phyloP scores from a whole-genome alignment of 768 basidiomycete genomes.

The Sarcodon sp. region DNA sequence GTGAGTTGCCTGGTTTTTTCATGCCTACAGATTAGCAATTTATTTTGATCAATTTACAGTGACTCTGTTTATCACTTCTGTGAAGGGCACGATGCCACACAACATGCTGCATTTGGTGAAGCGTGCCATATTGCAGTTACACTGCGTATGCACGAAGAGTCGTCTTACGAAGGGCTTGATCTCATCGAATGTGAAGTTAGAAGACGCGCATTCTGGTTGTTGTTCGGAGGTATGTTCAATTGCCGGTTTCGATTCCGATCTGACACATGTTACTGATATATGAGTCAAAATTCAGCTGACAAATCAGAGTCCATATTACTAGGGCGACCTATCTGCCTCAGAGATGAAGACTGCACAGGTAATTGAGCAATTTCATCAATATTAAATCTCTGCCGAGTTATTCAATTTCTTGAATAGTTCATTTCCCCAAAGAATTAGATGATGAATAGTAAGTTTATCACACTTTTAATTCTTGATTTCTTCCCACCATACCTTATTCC shows the following conservation, averaged over 20 bases:
- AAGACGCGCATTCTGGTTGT: conserved; percentile 80
- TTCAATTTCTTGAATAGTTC: conserved; percentile 20
- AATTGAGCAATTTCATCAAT: background rate
- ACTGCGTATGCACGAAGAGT: conserved; percentile 78
- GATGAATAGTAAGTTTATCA: conserved; percentile 67
- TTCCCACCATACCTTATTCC: conserved; percentile 7
- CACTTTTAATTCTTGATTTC: conserved; percentile 7
- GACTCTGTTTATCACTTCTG: conserved; percentile 84
- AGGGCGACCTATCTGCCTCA: conserved; percentile 73
- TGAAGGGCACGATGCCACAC: conserved; percentile 78
- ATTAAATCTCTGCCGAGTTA: background rate
- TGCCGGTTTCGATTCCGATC: conserved; percentile 7
- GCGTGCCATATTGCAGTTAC: conserved; percentile 76
- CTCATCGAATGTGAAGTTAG: conserved; percentile 83
- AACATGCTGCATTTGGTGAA: conserved; percentile 81
- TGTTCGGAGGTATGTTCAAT: conserved; percentile 62
- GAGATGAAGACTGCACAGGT: conserved; percentile 80
- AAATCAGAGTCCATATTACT: conserved; percentile 83
- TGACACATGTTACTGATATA: conserved; percentile 2
- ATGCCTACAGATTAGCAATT: background rate
- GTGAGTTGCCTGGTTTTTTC: conserved; percentile 30
- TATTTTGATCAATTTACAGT: conserved; percentile 21
- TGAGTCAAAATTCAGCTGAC: conserved; percentile 40
- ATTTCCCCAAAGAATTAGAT: conserved; percentile 81
- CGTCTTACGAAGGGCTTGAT: conserved; percentile 68